Base-by-base conservation (phyloP, 345 rosid species). In the Aegle marmelos region DNA sequence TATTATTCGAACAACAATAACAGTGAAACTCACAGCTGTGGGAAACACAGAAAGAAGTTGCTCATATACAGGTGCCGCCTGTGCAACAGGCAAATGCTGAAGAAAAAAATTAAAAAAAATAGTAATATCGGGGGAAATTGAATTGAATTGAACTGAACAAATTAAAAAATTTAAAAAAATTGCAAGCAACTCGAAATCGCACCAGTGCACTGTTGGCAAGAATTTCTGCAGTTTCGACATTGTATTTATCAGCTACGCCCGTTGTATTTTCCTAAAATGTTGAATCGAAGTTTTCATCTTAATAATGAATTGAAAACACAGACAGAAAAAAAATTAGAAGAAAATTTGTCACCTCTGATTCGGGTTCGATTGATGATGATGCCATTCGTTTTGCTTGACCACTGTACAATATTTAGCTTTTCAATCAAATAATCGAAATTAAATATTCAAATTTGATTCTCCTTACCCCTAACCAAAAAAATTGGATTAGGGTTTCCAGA, bases 31-130 rank as follows among this genome's bases (percentile, higher is more conserved):
- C 87, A 93, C 99, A 76, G 97, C 92, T 9, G 98, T 93, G 48
- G 99, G 98, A 85, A 86, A 95, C 78, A 88, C 74, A 0, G 88
- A 81, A 71, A 93, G 82, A 69, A 95, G 93, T 78, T 95, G 97
- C 89, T 95, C 99, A 48, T 95, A 95, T 73, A 91, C 78, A 0
- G 94, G 97, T 45, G 86, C 90, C 2, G 98, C 92, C 81, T 95
- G 98, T 60, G 87, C 41, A 76, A 92, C 89, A 4, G 98, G 99
- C 79, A 89, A 75, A 72, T 83, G 94, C 98, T 95, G 81, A 39
- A 86, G 56, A 62, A 21, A 74, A 54, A 48, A 50, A n/a, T n/a
- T n/a, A n/a, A 33, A 77, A 59, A 28, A 41, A 41, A 0, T 1
- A 56, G 67, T 63, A 9, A 17, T 33, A 34, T n/a, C 41, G 7